Evolutionary conservation across 192 early-diverging fungal species (phyloP).

Genomic region (Thamnidium elegans): DNA sequence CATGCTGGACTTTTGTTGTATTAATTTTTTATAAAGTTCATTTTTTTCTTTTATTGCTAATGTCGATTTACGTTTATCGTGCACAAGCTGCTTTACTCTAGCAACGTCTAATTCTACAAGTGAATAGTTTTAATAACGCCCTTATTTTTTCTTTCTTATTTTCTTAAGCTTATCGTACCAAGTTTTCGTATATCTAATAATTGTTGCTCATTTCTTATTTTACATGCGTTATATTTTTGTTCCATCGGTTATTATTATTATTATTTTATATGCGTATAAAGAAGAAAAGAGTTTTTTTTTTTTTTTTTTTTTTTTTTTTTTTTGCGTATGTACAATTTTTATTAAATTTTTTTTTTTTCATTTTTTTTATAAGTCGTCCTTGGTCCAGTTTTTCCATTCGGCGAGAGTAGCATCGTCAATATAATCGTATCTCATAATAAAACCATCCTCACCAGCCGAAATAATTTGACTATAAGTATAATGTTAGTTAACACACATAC

Average conservation of each 20-base stretch:
- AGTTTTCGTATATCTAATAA: too few species aligned
- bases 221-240: not conserved
- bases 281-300: not conserved
- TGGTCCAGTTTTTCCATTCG: slow-evolving; percentile 63
- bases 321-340: not conserved
- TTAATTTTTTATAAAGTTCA: too few species aligned
- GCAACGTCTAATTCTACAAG: too few species aligned
- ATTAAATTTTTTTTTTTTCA: not conserved
- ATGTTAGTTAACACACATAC: not conserved
- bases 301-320: not conserved
- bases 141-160: too few species aligned
- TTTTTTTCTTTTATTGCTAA: too few species aligned
- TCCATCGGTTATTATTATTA: not conserved
- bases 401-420: slow-evolving; percentile 68
- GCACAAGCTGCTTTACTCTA: too few species aligned
- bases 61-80: too few species aligned
- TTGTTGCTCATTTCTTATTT: not conserved
- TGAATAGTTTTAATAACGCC: too few species aligned
- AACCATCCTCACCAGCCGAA: slow-evolving; percentile 72
- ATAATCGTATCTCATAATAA: slow-evolving; percentile 84
- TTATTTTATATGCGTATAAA: not conserved
- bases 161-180: too few species aligned
- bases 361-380: slow-evolving; percentile 13
- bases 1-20: too few species aligned
- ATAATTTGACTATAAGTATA: slow-evolving; percentile 53